These are phyloP conservation scores for Grammothele lineata DNA, from an alignment of 768 basidiomycete genomes.

Conservation along the genomic window DNA sequence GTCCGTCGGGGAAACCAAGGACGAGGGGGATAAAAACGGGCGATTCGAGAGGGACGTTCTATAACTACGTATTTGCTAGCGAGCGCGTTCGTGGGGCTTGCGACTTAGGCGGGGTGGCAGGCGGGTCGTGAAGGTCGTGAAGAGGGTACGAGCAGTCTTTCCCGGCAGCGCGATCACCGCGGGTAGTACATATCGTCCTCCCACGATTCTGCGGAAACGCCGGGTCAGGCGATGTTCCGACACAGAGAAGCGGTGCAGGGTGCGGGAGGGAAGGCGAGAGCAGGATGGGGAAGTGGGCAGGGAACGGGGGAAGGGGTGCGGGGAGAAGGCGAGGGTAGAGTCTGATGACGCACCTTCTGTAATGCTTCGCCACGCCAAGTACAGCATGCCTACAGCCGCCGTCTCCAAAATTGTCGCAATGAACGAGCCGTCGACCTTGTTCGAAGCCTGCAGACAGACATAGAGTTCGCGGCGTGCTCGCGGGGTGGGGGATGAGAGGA, in stretches of 20 bases:
- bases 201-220: constrained; percentile 34
- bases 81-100: too few species aligned
- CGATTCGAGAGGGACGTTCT: too few species aligned
- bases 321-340: neutral
- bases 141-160: too few species aligned
- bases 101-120: too few species aligned
- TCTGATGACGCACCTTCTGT: constrained; percentile 86
- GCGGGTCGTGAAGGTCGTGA: too few species aligned
- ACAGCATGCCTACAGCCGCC: constrained; percentile 61
- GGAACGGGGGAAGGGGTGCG: neutral
- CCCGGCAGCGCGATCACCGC: constrained; percentile 15
- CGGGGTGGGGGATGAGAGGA: neutral
- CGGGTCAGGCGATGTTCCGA: neutral
- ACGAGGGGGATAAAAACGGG: too few species aligned
- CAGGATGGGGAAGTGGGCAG: neutral
- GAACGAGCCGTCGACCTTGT: constrained; percentile 82
- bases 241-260: neutral
- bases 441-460: neutral
- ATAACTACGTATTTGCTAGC: too few species aligned
- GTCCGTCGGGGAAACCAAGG: too few species aligned
- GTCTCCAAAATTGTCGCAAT: constrained; percentile 83
- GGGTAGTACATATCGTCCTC: constrained; percentile 46
- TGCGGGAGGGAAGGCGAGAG: neutral
- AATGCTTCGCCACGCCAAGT: constrained; percentile 81
- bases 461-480: neutral